phyloP scores from a whole-genome alignment of 345 rosid species.

The Garcia nutans region DNA sequence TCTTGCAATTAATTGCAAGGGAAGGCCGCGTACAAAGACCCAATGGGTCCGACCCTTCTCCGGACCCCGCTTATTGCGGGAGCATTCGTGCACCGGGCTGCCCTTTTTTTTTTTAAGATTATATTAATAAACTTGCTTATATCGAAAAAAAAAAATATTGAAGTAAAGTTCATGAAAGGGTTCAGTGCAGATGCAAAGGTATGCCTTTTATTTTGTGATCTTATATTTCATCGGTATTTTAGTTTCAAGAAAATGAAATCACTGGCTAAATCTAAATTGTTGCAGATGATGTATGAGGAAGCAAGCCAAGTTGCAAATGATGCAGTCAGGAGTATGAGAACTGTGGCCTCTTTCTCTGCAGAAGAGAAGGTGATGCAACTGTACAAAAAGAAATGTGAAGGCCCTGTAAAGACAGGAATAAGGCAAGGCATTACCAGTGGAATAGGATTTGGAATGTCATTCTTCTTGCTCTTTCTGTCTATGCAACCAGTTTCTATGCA shows the following conservation, averaged over 20 bases:
- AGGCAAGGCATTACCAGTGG: conserved; percentile 73
- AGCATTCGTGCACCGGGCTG: too few relatives aligned
- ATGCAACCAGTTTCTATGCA: conserved; percentile 67
- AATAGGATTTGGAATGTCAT: conserved; percentile 61
- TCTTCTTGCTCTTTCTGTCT: conserved; percentile 57
- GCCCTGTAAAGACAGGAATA: conserved; percentile 66
- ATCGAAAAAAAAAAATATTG: too few relatives aligned
- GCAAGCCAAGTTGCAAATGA: conserved; percentile 93
- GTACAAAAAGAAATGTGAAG: conserved; percentile 73
- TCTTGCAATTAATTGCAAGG: too few relatives aligned
- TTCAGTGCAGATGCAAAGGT: conserved; percentile 87
- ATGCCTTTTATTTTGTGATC: conserved; percentile 3
- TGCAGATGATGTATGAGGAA: conserved; percentile 82
- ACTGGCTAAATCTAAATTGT: neutral
- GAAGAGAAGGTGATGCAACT: conserved; percentile 82
- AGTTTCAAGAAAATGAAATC: neutral
- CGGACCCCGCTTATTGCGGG: too few relatives aligned
- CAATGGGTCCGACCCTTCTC: too few relatives aligned
- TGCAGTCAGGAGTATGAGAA: conserved; percentile 86
- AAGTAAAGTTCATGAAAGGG: conserved; percentile 76
- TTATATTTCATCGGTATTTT: neutral
- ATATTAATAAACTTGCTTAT: too few relatives aligned
- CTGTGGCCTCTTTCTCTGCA: conserved; percentile 85
- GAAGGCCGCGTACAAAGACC: too few relatives aligned
- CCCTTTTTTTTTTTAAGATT: too few relatives aligned